phyloP scores from a whole-genome alignment of 169 alveolate genomes.

The Cryptosporidium tyzzeri region DNA sequence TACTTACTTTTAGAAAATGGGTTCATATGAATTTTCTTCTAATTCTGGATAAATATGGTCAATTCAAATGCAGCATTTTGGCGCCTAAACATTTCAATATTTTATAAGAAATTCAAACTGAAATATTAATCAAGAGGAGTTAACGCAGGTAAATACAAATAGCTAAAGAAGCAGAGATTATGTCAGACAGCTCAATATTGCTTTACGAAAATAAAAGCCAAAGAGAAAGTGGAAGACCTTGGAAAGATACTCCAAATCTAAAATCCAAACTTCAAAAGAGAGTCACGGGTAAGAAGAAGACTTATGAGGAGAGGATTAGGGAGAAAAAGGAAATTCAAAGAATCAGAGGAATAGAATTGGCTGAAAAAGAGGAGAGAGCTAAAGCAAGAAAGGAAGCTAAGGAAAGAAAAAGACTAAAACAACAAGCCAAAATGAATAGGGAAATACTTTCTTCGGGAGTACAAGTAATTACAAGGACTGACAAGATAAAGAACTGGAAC shows the following conservation, averaged over 20 bases:
- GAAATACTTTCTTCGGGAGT: slow-evolving; percentile 62
- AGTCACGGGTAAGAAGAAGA: slow-evolving; percentile 35
- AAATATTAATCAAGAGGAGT: background rate
- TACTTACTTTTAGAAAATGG: background rate
- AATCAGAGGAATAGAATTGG: slow-evolving; percentile 28
- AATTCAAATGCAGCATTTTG: background rate
- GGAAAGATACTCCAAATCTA: slow-evolving; percentile 59
- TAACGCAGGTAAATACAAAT: background rate
- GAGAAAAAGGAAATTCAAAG: slow-evolving; percentile 40
- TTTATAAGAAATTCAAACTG: background rate
- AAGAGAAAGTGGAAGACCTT: slow-evolving; percentile 64
- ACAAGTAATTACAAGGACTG: slow-evolving; percentile 70
- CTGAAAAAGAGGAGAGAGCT: slow-evolving; percentile 25
- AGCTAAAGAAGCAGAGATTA: background rate
- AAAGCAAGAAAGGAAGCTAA: slow-evolving; percentile 36
- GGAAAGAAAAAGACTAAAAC: slow-evolving; percentile 14
- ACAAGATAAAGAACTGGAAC: slow-evolving; percentile 64
- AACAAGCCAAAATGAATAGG: slow-evolving; percentile 12
- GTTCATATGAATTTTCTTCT: background rate
- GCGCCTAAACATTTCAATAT: background rate
- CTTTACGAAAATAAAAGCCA: slow-evolving; percentile 44
- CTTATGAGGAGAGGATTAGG: slow-evolving; percentile 22
- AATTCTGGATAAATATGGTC: background rate
- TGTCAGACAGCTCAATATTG: slow-evolving; percentile 41
- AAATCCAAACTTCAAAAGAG: slow-evolving; percentile 42